Evolutionary conservation across 2,329 filamentous ascomycete genomes (phyloP).

Genomic region (Claviceps citrina): DNA sequence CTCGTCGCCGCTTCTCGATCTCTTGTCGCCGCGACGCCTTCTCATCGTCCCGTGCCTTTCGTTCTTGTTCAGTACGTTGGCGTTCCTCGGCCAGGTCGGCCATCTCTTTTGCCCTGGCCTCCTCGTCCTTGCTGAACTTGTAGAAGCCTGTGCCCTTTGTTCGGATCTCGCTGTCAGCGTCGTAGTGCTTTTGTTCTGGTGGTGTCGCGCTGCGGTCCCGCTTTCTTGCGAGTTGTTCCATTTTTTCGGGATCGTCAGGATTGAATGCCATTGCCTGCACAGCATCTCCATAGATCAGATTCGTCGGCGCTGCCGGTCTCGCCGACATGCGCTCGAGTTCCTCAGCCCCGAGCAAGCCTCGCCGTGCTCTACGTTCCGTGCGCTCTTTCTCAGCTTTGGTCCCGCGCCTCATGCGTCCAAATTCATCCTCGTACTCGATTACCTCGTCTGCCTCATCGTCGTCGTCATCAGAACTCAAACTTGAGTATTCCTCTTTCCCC

Average conservation of each 20-base stretch:
- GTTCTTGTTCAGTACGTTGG: conserved; percentile 49
- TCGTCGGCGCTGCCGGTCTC: conserved; percentile 47
- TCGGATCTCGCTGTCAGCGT: conserved; percentile 67
- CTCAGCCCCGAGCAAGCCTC: conserved; percentile 37
- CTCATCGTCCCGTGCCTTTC: conserved; percentile 39
- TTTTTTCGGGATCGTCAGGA: conserved; percentile 53
- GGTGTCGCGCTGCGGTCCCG: conserved; percentile 69
- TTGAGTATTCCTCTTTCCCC: conserved; percentile 43
- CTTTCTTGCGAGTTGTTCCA: conserved; percentile 64
- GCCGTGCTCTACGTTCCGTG: conserved; percentile 38
- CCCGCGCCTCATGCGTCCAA: conserved; percentile 64
- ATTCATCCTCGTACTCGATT: conserved; percentile 85
- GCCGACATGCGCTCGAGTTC: conserved; percentile 56
- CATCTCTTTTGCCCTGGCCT: conserved; percentile 56
- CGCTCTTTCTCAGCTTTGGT: conserved; percentile 53
- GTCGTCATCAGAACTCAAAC: conserved; percentile 15
- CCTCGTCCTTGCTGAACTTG: conserved; percentile 67
- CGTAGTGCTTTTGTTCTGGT: conserved; percentile 69
- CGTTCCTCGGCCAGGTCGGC: conserved; percentile 51
- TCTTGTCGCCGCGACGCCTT: conserved; percentile 43
- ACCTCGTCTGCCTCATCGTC: conserved; percentile 39
- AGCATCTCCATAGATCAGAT: conserved; percentile 71
- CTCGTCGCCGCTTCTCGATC: conserved; percentile 47
- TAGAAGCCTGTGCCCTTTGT: conserved; percentile 87
- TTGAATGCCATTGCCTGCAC: conserved; percentile 75